phyloP scores from a whole-genome alignment of 108 stramenopile genomes.

The Halocafeteria seosinensis region DNA sequence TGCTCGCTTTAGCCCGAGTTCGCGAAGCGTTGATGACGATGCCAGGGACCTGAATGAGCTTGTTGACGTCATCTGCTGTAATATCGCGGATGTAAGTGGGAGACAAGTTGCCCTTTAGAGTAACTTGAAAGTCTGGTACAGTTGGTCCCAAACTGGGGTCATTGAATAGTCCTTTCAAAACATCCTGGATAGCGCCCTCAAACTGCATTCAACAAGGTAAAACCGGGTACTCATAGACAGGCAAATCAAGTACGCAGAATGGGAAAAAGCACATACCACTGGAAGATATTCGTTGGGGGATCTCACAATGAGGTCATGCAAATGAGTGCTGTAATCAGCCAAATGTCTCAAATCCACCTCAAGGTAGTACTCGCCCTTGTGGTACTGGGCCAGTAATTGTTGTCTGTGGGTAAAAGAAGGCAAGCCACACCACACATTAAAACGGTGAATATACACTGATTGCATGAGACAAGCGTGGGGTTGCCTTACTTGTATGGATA shows the following conservation, averaged over 20 bases:
- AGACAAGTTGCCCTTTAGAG: background rate
- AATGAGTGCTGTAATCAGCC: background rate
- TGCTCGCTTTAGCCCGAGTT: slow-evolving; percentile 56
- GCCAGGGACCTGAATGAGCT: slow-evolving; percentile 70
- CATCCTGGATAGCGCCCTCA: no score
- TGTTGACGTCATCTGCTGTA: slow-evolving; percentile 71
- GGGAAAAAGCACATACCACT: background rate
- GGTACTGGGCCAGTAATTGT: background rate
- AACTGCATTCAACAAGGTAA: no score
- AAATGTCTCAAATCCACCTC: background rate
- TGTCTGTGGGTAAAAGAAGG: no score
- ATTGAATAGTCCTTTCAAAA: no score
- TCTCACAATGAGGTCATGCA: background rate
- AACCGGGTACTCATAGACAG: no score
- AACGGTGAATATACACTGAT: no score
- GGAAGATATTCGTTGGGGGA: background rate
- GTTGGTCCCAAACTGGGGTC: no score
- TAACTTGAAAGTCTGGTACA: background rate
- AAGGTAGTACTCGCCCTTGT: background rate
- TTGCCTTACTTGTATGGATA: no score
- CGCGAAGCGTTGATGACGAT: slow-evolving; percentile 75
- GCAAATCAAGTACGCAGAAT: background rate
- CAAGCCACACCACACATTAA: no score
- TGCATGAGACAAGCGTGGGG: no score
- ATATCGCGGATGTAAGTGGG: background rate